Conservation (phyloP, 768 basidiomycete genomes). For the Phylloporus scabripes region DNA sequence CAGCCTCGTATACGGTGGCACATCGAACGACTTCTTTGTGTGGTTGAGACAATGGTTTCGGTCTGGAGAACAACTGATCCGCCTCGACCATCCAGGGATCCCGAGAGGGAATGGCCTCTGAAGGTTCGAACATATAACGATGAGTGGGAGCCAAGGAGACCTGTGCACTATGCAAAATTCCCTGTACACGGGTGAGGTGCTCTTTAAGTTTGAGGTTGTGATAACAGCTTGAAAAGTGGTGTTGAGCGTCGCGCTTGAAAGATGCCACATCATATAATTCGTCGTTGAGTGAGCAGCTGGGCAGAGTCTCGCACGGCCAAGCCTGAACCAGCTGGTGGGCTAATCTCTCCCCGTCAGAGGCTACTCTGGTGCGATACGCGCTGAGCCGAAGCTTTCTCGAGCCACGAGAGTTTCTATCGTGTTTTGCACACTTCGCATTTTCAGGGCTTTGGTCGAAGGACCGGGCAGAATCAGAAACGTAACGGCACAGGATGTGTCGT, state of each 20-base stretch:
- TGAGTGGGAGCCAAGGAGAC: background rate
- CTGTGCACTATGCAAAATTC: background rate
- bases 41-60: background rate
- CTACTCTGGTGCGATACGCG: background rate
- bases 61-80: background rate
- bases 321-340: background rate
- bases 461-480: background rate
- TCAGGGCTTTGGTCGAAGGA: constrained; percentile 8
- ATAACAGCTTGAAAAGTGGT: background rate
- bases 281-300: background rate
- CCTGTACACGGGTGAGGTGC: background rate
- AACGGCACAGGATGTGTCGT: background rate
- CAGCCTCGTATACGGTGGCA: too few relatives aligned
- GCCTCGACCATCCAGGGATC: background rate
- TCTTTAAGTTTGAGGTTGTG: background rate
- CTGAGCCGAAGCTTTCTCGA: background rate
- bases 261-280: background rate
- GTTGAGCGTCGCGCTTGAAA: background rate
- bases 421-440: background rate
- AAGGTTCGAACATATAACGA: background rate
- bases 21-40: too few relatives aligned
- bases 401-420: background rate
- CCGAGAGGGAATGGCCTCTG: background rate
- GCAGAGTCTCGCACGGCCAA: background rate
- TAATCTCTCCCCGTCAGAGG: background rate